Evolutionary conservation across 768 basidiomycete genomes (phyloP).

Genomic region (Tylopilus balloui): DNA sequence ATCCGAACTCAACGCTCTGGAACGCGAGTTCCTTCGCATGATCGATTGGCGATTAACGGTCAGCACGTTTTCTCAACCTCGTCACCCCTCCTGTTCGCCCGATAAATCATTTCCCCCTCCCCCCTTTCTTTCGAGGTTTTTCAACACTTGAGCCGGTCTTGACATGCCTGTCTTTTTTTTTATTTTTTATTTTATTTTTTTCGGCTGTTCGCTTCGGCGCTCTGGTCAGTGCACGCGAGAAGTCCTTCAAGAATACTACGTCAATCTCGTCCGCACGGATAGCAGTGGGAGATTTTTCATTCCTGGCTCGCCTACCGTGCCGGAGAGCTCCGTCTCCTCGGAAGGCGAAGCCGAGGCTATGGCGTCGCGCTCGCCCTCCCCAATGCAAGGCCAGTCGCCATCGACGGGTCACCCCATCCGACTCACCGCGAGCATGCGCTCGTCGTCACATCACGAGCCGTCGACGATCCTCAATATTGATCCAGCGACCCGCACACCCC

Average conservation of each 20-base stretch:
- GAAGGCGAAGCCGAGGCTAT: slow-evolving; percentile 56
- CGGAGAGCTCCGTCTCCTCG: slow-evolving; percentile 41
- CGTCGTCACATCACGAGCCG: slow-evolving; percentile 29
- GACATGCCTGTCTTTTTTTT: slow-evolving; percentile 15
- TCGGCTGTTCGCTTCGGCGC: slow-evolving; percentile 4
- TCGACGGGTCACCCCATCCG: slow-evolving; percentile 22
- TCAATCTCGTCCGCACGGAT: slow-evolving; percentile 87
- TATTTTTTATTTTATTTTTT: not conserved
- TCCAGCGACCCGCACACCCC: slow-evolving; percentile 36
- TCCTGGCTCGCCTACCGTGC: slow-evolving; percentile 36
- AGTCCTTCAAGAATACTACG: slow-evolving; percentile 88
- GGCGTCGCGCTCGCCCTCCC: slow-evolving; percentile 51
- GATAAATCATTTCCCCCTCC: not conserved
- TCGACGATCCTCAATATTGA: slow-evolving; percentile 39
- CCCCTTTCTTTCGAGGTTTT: not conserved
- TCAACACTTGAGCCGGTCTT: slow-evolving; percentile 17
- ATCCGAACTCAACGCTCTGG: slow-evolving; percentile 88
- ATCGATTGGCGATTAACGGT: slow-evolving; percentile 96
- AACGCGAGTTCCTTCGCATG: slow-evolving; percentile 86
- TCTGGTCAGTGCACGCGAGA: slow-evolving; percentile 76
- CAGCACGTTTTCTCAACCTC: slow-evolving; percentile 37
- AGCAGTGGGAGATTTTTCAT: slow-evolving; percentile 56
- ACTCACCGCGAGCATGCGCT: slow-evolving; percentile 23
- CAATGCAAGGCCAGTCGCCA: slow-evolving; percentile 23
- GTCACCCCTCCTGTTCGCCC: slow-evolving; percentile 11